Conservation (phyloP, 78 protist genomes). For the Protostelium mycophagum region DNA sequence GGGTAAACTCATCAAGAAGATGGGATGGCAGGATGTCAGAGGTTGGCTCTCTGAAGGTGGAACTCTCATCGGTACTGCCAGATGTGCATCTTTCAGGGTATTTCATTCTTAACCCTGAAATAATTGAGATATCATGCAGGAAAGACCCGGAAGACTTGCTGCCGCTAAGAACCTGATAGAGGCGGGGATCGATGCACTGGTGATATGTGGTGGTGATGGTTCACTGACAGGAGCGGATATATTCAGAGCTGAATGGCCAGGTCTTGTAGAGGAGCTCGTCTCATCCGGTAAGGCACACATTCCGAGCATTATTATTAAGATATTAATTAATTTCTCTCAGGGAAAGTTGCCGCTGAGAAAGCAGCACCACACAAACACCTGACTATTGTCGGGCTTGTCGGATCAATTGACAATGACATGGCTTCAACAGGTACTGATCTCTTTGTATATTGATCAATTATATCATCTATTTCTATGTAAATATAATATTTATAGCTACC, state of each 20-base stretch:
- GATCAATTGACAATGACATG: conserved; percentile 86
- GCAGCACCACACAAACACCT: background rate
- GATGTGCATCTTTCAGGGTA: conserved; percentile 56
- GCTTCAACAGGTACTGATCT: conserved; percentile 53
- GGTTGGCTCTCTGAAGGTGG: conserved; percentile 48
- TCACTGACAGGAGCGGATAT: conserved; percentile 75
- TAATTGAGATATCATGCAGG: too few species aligned
- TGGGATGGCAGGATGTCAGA: background rate
- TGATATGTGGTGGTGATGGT: conserved; percentile 82
- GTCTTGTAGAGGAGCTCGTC: conserved; percentile 28
- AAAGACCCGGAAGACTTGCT: conserved; percentile 51
- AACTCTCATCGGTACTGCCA: conserved; percentile 77
- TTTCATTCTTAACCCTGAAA: too few species aligned
- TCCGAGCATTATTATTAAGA: too few species aligned
- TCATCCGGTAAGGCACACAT: background rate
- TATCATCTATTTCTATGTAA: conserved; percentile 5
- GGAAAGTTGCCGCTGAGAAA: background rate
- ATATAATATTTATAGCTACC: too few species aligned
- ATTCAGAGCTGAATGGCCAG: conserved; percentile 55
- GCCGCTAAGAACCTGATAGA: conserved; percentile 68
- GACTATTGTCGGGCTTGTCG: conserved; percentile 69
- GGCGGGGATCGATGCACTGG: conserved; percentile 39
- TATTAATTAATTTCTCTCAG: too few species aligned
- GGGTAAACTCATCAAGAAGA: background rate
- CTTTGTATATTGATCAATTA: background rate